phyloP scores from a whole-genome alignment of 768 basidiomycete species.

The Mycena metata region DNA sequence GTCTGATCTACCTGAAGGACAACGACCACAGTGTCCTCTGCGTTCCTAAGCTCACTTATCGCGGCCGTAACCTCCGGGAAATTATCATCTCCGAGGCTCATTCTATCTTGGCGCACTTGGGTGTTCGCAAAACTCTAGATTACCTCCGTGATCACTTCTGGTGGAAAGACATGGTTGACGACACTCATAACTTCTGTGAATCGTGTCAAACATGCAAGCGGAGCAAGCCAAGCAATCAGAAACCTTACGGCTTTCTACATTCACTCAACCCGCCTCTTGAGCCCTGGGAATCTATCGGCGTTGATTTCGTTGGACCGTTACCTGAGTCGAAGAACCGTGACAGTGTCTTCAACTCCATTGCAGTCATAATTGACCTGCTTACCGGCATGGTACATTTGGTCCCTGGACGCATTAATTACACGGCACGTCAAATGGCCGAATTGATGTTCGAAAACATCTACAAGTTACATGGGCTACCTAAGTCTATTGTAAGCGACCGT shows the following conservation, averaged over 20 bases:
- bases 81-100: conserved; percentile 6
- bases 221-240: conserved; percentile 2
- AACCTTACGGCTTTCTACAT: not conserved
- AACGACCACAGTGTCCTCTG: conserved; percentile 3
- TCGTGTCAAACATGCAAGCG: not conserved
- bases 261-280: not conserved
- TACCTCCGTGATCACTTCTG: conserved; percentile 15
- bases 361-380: not conserved
- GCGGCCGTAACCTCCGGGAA: not conserved
- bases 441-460: conserved; percentile 4
- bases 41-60: not conserved
- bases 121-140: conserved; percentile 1
- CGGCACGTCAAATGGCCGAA: conserved; percentile 1
- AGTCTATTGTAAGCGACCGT: conserved; percentile 1
- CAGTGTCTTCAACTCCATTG: not conserved
- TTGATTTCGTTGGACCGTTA: conserved; percentile 1
- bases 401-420: not conserved
- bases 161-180: conserved; percentile 12
- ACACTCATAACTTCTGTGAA: not conserved
- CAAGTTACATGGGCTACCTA: not conserved
- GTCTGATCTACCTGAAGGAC: conserved; percentile 6
- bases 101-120: conserved; percentile 7
- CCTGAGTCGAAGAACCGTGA: conserved; percentile 2
- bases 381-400: conserved; percentile 1
- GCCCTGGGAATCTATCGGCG: not conserved